Evolutionary conservation across 495 filamentous ascomycete species (phyloP), one percentile per base, ranked within the genome.

Genomic region (Penicillium mononematosum): DNA sequence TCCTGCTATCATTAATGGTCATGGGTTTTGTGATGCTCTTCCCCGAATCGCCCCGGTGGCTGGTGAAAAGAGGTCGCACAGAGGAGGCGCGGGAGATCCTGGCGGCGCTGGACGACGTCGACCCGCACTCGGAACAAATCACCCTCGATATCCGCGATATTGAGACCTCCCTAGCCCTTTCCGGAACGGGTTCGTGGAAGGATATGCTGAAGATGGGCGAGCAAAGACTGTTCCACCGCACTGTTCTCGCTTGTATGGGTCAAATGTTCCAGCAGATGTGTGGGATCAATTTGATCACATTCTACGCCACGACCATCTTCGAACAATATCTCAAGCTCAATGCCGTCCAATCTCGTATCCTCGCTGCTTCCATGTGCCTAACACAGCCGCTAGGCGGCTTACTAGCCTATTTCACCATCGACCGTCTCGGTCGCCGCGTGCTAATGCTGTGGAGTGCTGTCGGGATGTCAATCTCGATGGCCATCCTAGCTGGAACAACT

Each of bases 311-410:
- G n/a, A 48, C 45, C 4, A 48, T 48, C 8, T 48, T 48, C 66
- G 66, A 85, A 48, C 75, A 85, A 65, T 79, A 80, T 45, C 79
- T 87, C 32, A 73, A 76, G 4, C 68, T 87, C 5, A 71, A 70
- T 25, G 88, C 94, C 60, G 81, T 94, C 46, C 90, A 93, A 70
- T 91, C 92, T 0, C 91, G 90, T 50, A 74, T 96, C 4, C 74
- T 93, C 0, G 86, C 88, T 11, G 89, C 88, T 34, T 78, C 89
- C 7, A 90, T 89, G 78, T 87, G 87, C 76, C 73, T 91, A 7
- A 83, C 88, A 6, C 91, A 91, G 65, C 78, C 86, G 11, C 81
- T 91, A 62, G 88, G 86, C 56, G 86, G 89, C 2, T 87, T 86
- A 0, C 74, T 83, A 5, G 90, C 87, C 4, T 89, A 88, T 83